Evolutionary conservation across 2,329 filamentous ascomycete species (phyloP), one percentile per base, ranked within the genome.

Genomic region (Phialophora macrospora): DNA sequence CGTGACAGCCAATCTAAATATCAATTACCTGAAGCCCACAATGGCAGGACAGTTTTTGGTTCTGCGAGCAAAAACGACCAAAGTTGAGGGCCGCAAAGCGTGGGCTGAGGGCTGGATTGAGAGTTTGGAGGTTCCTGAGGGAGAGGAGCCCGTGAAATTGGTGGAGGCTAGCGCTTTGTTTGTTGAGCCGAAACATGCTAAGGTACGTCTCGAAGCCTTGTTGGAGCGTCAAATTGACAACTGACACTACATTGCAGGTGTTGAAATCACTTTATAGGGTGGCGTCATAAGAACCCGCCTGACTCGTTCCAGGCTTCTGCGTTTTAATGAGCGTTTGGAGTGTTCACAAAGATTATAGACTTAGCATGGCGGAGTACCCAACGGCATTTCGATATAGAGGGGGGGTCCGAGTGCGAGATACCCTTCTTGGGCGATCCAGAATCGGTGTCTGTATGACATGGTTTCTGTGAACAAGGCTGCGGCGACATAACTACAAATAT

Each of bases 71-170:
- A 86, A 87, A 75, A 97, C 93, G 22, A 88, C 86, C 9, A 93
- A 90, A 80, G 90, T 94, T 1, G 93, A 98, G 75, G 94, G 95
- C 0, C 85, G 95, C 68, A 98, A 98, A 81, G 94, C 93, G 12
- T 97, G 92, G 92, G 92, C 97, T 0, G 89, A 91, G 79, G 95
- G 92, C 1, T 86, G 87, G 72, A 88, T 98, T 73, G 93, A 97
- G 84, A 89, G 91, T 62, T 79, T 98, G 67, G 85, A 86, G 65
- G 80, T 83, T 28, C 81, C 80, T 71, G 82, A 87, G 38, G 86
- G 87, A 8, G 84, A 88, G 77, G 81, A 84, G 72, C 88, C 88
- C 0, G 79, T 84, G 17, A 84, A 93, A 55, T 77, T 97, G 65
- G 92, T 90, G 7, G 91, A 96, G 79, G 94, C 92, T 0, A 90